Conservation (phyloP, 805 yeast species). For the Debaryomyces tyrocola region DNA sequence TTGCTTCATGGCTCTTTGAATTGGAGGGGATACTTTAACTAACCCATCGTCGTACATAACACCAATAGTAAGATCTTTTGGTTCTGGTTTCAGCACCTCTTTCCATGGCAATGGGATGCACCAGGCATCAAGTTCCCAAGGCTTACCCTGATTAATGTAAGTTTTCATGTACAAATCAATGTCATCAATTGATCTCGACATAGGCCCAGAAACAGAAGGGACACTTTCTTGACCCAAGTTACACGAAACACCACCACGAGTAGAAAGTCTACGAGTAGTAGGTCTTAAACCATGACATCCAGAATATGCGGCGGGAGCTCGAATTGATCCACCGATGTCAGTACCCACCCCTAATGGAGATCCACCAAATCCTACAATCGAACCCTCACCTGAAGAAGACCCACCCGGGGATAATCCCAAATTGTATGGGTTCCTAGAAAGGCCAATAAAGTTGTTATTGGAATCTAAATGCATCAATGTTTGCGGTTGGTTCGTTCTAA, state of each 20-base stretch:
- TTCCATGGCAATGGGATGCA: slow-evolving; percentile 56
- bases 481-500: slow-evolving; percentile 47
- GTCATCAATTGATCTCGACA: slow-evolving; percentile 64
- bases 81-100: slow-evolving; percentile 38
- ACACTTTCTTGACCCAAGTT: slow-evolving; percentile 68
- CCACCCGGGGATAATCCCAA: slow-evolving; percentile 42
- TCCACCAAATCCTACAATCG: slow-evolving; percentile 43
- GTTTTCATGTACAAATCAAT: slow-evolving; percentile 65
- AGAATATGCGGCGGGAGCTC: slow-evolving; percentile 44
- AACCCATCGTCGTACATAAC: slow-evolving; percentile 63
- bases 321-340: slow-evolving; percentile 46
- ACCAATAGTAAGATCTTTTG: slow-evolving; percentile 54
- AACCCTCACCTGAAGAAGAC: slow-evolving; percentile 46
- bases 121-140: slow-evolving; percentile 56
- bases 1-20: slow-evolving; percentile 53
- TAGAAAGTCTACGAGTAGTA: slow-evolving; percentile 35
- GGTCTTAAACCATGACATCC: slow-evolving; percentile 45
- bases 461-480: slow-evolving; percentile 46
- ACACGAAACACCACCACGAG: slow-evolving; percentile 49
- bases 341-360: slow-evolving; percentile 41
- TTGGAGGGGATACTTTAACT: slow-evolving; percentile 69
- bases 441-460: slow-evolving; percentile 39
- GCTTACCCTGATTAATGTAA: slow-evolving; percentile 61
- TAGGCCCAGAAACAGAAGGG: slow-evolving; percentile 66
- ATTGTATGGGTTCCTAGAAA: slow-evolving; percentile 39